These are phyloP conservation scores for Artemisia annua DNA, from an alignment of 129 eudicot species.

Conservation along the genomic window DNA sequence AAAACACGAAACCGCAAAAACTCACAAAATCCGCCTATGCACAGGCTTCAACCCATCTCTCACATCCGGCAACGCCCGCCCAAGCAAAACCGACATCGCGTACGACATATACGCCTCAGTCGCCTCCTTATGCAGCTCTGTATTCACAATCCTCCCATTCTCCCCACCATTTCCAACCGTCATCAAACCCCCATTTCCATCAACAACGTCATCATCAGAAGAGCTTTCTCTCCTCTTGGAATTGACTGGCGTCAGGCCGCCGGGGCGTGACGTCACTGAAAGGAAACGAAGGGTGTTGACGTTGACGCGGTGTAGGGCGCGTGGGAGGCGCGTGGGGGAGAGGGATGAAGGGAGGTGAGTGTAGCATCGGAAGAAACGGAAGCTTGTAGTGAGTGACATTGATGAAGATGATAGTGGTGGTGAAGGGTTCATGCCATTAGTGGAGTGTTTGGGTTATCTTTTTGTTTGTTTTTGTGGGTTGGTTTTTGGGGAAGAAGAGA, in stretches of 20 bases:
- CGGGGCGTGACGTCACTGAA: slow-evolving; percentile 23
- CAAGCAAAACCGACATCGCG: slow-evolving; percentile 92
- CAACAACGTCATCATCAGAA: slow-evolving; percentile 25
- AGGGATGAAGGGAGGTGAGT: slow-evolving; percentile 27
- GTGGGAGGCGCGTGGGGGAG: slow-evolving; percentile 38
- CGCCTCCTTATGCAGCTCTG: slow-evolving; percentile 93
- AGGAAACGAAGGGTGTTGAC: slow-evolving; percentile 44
- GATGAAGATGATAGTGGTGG: slow-evolving; percentile 25
- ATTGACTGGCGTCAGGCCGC: slow-evolving; percentile 27
- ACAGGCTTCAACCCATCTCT: slow-evolving; percentile 98
- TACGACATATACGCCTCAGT: slow-evolving; percentile 93
- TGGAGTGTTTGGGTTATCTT: slow-evolving; percentile 15
- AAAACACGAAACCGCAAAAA: neutral
- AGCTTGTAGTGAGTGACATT: slow-evolving; percentile 62
- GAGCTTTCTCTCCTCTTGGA: slow-evolving; percentile 37
- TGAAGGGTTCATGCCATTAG: slow-evolving; percentile 48
- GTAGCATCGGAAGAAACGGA: slow-evolving; percentile 58
- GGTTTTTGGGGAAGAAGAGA: neutral
- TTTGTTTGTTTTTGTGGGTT: slow-evolving; percentile 16
- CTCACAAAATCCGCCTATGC: slow-evolving; percentile 87
- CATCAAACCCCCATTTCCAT: slow-evolving; percentile 39
- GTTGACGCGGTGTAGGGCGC: slow-evolving; percentile 23
- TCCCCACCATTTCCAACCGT: slow-evolving; percentile 29
- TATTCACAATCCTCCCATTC: slow-evolving; percentile 46
- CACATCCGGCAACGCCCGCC: slow-evolving; percentile 92